A percentile compares a stretch with the other conserved stretches of the same genome.
Conservation (phyloP, 1,284 basidiomycete genomes). For the Somion occarium region DNA sequence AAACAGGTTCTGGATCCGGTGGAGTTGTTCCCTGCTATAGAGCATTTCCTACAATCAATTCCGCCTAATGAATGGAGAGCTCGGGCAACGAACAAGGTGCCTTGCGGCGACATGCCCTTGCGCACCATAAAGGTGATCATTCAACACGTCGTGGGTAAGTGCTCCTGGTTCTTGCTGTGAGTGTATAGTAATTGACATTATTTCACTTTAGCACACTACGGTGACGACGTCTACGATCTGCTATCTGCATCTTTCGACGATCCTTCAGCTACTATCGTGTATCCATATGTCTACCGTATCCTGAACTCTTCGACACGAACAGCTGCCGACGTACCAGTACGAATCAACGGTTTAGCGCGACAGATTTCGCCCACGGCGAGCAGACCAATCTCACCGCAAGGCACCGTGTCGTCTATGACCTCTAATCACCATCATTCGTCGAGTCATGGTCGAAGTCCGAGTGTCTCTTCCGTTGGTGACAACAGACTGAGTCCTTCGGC, state of each 20-base stretch:
- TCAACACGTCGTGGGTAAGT: conserved; percentile 90
- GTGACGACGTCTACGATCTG: conserved; percentile 76
- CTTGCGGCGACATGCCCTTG: conserved; percentile 95
- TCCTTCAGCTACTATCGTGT: conserved; percentile 77
- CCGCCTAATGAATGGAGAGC: conserved; percentile 96
- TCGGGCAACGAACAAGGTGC: conserved; percentile 84
- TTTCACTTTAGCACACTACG: conserved; percentile 58
- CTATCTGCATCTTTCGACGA: conserved; percentile 76
- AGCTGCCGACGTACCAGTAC: conserved; percentile 31
- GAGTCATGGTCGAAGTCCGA: conserved; percentile 63
- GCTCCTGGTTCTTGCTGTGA: neutral
- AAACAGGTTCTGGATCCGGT: conserved; percentile 81
- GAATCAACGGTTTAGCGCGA: conserved; percentile 36
- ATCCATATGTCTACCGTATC: conserved; percentile 84
- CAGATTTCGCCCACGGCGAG: conserved; percentile 54
- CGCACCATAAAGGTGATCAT: conserved; percentile 97
- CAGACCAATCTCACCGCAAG: conserved; percentile 60
- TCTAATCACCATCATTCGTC: conserved; percentile 51
- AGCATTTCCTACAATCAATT: conserved; percentile 90
- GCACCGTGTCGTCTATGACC: conserved; percentile 47
- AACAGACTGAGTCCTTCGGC: conserved; percentile 40
- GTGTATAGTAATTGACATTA: neutral
- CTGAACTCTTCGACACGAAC: conserved; percentile 62
- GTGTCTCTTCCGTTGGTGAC: conserved; percentile 51
- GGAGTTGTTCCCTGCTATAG: conserved; percentile 89